Conservation (phyloP, 2,329 filamentous ascomycete species). For the Shiraia bambusicola region DNA sequence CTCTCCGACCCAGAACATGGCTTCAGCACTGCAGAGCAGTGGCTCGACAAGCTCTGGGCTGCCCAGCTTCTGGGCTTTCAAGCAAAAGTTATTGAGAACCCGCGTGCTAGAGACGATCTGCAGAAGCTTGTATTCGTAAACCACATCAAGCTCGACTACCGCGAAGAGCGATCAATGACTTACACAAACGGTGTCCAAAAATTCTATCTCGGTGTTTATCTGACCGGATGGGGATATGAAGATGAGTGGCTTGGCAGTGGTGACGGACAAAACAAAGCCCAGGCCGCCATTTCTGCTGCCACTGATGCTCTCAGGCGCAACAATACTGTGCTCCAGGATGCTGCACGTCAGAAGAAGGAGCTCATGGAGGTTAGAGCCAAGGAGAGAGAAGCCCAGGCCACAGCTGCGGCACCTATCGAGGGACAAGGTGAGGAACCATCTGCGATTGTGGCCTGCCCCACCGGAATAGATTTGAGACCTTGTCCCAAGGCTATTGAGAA, state of each 20-base stretch:
- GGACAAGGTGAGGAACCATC: constrained; percentile 21
- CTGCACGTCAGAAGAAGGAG: constrained; percentile 24
- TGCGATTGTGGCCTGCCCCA: constrained; percentile 10
- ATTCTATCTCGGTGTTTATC: constrained; percentile 64
- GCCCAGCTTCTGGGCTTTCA: constrained; percentile 31
- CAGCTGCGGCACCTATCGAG: constrained; percentile 10
- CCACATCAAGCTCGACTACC: constrained; percentile 43
- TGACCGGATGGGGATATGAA: constrained; percentile 69
- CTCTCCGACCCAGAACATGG: constrained; percentile 67
- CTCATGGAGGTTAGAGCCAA: constrained; percentile 16
- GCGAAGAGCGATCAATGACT: constrained; percentile 56
- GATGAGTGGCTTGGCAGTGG: constrained; percentile 64
- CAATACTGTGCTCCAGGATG: constrained; percentile 16
- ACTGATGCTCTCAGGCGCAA: constrained; percentile 58
- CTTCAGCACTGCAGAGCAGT: constrained; percentile 61
- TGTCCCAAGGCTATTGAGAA: constrained; percentile 10
- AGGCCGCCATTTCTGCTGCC: constrained; percentile 69
- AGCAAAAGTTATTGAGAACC: constrained; percentile 39
- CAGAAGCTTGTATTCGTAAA: constrained; percentile 37
- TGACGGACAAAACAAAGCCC: constrained; percentile 65
- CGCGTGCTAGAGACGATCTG: constrained; percentile 44
- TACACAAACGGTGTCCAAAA: constrained; percentile 57
- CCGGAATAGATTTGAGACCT: background rate
- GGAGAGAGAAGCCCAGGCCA: constrained; percentile 18
- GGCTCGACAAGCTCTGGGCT: constrained; percentile 76